Base-by-base conservation (phyloP, 2,329 filamentous ascomycete genomes). In the Claviceps humidiphila region DNA sequence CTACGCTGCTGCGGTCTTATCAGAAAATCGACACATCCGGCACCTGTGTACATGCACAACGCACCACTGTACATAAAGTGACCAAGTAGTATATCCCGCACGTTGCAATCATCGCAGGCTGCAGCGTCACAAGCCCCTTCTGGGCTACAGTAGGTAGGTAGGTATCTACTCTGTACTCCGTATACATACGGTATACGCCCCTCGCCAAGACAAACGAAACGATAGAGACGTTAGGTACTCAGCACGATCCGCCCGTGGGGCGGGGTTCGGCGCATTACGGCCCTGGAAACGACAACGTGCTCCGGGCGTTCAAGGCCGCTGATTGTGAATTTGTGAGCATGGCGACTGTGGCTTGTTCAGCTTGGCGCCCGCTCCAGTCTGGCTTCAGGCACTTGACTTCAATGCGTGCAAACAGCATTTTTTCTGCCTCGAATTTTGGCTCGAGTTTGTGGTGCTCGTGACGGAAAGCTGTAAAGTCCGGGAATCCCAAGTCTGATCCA, bases 271-370 rank as follows among this genome's bases (percentile, higher is more conserved):
- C 53, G 55, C 57, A 53, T 58, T 52, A 58, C 58, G 59, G 58
- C 60, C 60, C 61, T 47, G 56, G 47, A 47, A 49, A 54, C 46
- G 49, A 54, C 54, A 62, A 61, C 59, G 59, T 61, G 59, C 57
- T 44, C 51, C 49, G 38, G 40, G 43, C 40, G 48, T 22, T 22
- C 48, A 53, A 49, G 44, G 42, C 48, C 49, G 51, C 51, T 46
- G 51, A 52, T 47, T 26, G 41, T 14, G 9, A 16, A 47, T 50
- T 47, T 30, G 41, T 14, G 9, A 16, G 24, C 20, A 44, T 5
- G 39, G 43, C 44, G 43, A 37, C 38, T 39, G 38, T 34, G 30
- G 30, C 30, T 34, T 9, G 30, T 46, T 41, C 42, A 39, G 50
- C 41, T 50, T 51, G 52, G 46, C 45, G 45, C 49, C 50, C 41